Percentiles rank a stretch among this genome's conserved stretches.
Evolutionary conservation across 1,139 yeast species (phyloP).

Genomic region (Zygotorulaspora mrakii): DNA sequence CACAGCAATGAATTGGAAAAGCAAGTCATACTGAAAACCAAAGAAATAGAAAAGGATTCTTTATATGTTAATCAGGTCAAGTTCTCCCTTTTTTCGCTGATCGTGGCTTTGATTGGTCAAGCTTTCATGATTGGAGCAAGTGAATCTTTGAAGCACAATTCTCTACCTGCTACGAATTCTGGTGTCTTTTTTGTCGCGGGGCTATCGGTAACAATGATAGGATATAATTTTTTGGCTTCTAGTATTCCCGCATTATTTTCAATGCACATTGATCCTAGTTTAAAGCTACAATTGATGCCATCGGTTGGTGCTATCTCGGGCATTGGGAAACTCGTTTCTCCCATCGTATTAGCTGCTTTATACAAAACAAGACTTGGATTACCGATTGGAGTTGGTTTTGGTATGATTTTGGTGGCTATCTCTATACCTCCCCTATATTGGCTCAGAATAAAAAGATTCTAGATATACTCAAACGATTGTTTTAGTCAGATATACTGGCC

Average conservation of each 20-base stretch:
- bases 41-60: not conserved
- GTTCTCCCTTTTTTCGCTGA: conserved; percentile 9
- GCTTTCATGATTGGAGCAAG: conserved; percentile 12
- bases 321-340: conserved; percentile 11
- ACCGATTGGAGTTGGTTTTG: conserved; percentile 10
- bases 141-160: conserved; percentile 6
- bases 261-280: conserved; percentile 9
- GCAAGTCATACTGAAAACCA: not conserved
- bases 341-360: conserved; percentile 11
- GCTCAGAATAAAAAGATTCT: conserved; percentile 6
- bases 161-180: conserved; percentile 7
- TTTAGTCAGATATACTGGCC: too few relatives aligned
- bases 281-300: conserved; percentile 11
- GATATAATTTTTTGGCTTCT: conserved; percentile 12
- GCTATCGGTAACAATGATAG: conserved; percentile 9
- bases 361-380: conserved; percentile 9
- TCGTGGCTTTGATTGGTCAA: conserved; percentile 9
- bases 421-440: conserved; percentile 10
- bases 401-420: conserved; percentile 10
- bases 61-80: conserved; percentile 7
- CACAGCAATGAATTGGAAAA: not conserved
- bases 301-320: conserved; percentile 13
- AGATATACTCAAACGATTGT: too few relatives aligned
- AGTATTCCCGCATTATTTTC: conserved; percentile 13
- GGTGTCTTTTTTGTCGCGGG: conserved; percentile 12